phyloP scores from a whole-genome alignment of 805 yeast species.

The Kluyveromyces wickerhamii region DNA sequence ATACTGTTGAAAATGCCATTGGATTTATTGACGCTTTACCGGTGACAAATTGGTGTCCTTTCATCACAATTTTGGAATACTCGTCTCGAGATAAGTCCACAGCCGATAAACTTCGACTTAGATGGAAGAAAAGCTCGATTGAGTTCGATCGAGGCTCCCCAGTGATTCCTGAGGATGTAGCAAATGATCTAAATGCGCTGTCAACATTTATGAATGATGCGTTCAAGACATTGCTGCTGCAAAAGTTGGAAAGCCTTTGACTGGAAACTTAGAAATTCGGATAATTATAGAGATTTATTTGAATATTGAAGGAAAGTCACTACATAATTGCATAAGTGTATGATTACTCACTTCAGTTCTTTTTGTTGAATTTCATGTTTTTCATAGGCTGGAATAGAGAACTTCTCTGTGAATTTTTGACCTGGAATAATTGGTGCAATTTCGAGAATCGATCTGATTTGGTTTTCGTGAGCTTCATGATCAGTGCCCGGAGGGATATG shows the following conservation, averaged over 20 bases:
- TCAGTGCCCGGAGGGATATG: conserved; percentile 45
- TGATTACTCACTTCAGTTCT: not conserved
- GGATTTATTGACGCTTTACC: conserved; percentile 4
- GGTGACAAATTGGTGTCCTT: conserved; percentile 5
- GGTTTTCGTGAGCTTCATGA: conserved; percentile 45
- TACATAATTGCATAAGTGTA: too few relatives aligned
- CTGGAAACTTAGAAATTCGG: too few relatives aligned
- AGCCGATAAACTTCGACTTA: too few relatives aligned
- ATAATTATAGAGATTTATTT: too few relatives aligned
- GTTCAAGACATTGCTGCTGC: not conserved
- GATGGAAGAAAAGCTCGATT: not conserved
- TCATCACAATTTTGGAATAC: not conserved
- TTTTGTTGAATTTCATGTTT: conserved; percentile 34
- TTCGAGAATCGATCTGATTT: conserved; percentile 49
- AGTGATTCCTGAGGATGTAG: not conserved
- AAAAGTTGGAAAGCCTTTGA: not conserved
- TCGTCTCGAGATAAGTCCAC: not conserved
- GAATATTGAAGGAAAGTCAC: too few relatives aligned
- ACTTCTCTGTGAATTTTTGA: conserved; percentile 55
- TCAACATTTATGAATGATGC: not conserved
- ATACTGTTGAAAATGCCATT: not conserved
- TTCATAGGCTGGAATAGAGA: conserved; percentile 59
- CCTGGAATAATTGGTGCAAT: conserved; percentile 81
- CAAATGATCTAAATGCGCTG: not conserved
- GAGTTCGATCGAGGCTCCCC: not conserved